A percentile compares a stretch with the other conserved stretches of the same genome.
Conservation (phyloP, 805 yeast species). For the Clavispora carvajalis region DNA sequence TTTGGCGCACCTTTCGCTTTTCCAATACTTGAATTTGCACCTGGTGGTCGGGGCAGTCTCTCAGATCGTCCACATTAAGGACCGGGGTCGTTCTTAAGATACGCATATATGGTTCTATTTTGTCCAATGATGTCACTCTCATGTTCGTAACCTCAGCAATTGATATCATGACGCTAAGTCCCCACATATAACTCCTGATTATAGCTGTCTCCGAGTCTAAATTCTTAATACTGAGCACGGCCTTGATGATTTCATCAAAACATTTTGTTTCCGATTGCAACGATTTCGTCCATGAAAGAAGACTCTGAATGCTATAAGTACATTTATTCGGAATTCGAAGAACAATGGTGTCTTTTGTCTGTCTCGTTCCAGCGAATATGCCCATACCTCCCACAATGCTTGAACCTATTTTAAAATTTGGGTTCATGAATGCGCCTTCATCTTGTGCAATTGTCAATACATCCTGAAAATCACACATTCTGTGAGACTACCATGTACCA, state of each 20-base stretch:
- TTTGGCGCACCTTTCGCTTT: constrained; percentile 3
- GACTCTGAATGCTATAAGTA: constrained; percentile 6
- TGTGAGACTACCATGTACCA: no score
- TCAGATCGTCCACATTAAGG: constrained; percentile 5
- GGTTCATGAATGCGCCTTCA: not conserved
- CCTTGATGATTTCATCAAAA: constrained; percentile 3
- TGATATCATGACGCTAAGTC: constrained; percentile 2
- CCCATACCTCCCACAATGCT: constrained; percentile 14
- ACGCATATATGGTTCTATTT: constrained; percentile 8
- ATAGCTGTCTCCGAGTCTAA: constrained; percentile 11
- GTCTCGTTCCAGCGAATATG: constrained; percentile 2
- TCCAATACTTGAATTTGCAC: constrained; percentile 3
- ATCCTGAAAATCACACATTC: not conserved
- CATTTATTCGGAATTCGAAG: constrained; percentile 9
- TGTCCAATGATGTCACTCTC: not conserved
- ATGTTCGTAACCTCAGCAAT: not conserved
- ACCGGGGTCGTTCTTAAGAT: constrained; percentile 8
- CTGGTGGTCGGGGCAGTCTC: constrained; percentile 1
- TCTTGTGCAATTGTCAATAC: not conserved
- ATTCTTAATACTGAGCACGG: constrained; percentile 4
- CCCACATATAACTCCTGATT: constrained; percentile 14
- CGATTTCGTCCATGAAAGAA: constrained; percentile 3
- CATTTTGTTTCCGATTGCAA: constrained; percentile 2
- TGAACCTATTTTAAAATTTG: not conserved
- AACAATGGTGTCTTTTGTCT: constrained; percentile 5